These are phyloP conservation scores for Aristolochia fimbriata DNA, from an alignment of 164 flowering plant genomes.

Conservation along the genomic window DNA sequence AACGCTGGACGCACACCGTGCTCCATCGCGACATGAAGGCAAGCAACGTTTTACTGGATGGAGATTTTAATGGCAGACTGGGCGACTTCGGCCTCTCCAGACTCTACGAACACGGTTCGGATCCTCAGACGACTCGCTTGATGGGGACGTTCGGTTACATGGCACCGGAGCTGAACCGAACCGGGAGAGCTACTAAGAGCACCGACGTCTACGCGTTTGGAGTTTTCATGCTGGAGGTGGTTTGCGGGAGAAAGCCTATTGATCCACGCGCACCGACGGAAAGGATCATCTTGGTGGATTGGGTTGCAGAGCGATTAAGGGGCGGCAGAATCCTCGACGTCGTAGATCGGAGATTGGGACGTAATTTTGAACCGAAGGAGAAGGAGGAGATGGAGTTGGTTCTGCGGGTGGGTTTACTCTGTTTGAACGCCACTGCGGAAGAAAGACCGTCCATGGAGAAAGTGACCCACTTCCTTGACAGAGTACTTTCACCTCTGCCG, in stretches of 20 bases:
- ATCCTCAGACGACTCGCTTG: constrained; percentile 43
- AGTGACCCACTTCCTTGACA: constrained; percentile 42
- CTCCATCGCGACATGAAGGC: constrained; percentile 65
- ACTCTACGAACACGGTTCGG: constrained; percentile 49
- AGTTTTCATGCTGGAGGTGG: constrained; percentile 46
- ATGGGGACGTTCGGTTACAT: constrained; percentile 63
- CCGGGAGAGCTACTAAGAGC: constrained; percentile 40
- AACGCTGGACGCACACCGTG: constrained; percentile 56
- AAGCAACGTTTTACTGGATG: constrained; percentile 47
- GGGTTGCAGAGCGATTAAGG: constrained; percentile 45
- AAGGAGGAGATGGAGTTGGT: constrained; percentile 27
- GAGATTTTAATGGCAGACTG: constrained; percentile 34
- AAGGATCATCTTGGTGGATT: constrained; percentile 45
- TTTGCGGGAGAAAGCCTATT: constrained; percentile 54
- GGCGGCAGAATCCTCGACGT: constrained; percentile 27
- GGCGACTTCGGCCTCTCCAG: constrained; percentile 39
- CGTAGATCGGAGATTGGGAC: constrained; percentile 28
- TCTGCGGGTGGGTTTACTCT: constrained; percentile 39
- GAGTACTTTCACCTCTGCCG: constrained; percentile 25
- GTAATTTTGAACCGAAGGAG: constrained; percentile 24
- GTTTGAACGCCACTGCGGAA: constrained; percentile 23
- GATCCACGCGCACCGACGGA: constrained; percentile 37
- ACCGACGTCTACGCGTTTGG: constrained; percentile 59
- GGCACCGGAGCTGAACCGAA: constrained; percentile 53
- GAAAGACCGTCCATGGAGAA: constrained; percentile 41